Evolutionary conservation across 2,329 filamentous ascomycete genomes (phyloP), one percentile per base, ranked within the genome.

Genomic region (Niveomyces coronatus): DNA sequence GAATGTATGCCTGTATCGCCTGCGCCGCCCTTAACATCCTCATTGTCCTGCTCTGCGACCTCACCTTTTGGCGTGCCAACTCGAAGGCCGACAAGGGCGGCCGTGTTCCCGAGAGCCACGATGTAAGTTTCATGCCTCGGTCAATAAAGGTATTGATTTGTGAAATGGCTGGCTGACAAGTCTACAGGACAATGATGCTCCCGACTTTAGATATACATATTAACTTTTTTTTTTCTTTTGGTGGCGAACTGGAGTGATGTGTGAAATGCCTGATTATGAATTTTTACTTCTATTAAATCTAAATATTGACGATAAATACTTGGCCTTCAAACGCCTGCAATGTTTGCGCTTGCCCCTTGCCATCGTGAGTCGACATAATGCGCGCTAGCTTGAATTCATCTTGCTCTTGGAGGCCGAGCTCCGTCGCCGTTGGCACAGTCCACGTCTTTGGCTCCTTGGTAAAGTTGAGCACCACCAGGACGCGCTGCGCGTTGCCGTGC

Each of bases 1-100:
- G 72, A 17, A 56, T 76, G 47, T 76, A 66, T 39, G 64, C 71
- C 5, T 74, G 71, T 53, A 70, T 76, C 30, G 63, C 70, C 1
- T 69, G 63, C 45, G 61, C 58, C 17, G 47, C 68, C 2, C 44
- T 74, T 31, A 68, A 53, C 17, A 49, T 74, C 3, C 19, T 72
- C 4, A 44, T 74, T 14, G 68, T 74, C 1, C 36, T 47, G 3
- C 8, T 64, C 1, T 51, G 64, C 17, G 65, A 60, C 16, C 18
- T 66, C 3, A 53, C 57, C 4, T 71, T 67, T 44, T 57, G 56
- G 43, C 44, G 58, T 11, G 51, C 62, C 46, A 75, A 76, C 45
- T 53, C 49, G 40, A 62, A 64, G 52, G 72, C 72, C 0, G 69
- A 75, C n/a, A 54, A 63, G 20, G 70, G 70, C 34, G 68, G 72